Conservation (phyloP, 2,329 filamentous ascomycete genomes). For the Ceratocystis eucalypticola region DNA sequence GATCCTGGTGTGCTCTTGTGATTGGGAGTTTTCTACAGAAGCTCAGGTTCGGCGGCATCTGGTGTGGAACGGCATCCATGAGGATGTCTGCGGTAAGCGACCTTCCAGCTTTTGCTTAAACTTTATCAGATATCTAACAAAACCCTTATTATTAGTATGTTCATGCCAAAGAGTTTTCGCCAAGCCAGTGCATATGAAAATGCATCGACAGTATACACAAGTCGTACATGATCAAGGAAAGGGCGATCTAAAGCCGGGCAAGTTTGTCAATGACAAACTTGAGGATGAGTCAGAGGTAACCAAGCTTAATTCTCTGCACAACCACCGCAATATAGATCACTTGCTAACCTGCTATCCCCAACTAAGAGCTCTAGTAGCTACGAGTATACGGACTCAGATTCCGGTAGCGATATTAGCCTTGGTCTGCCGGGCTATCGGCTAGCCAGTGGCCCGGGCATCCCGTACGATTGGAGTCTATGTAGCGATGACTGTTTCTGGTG, state of each 20-base stretch:
- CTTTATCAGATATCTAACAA: neutral
- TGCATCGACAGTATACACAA: neutral
- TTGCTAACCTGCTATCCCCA: neutral
- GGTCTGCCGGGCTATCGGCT: too few relatives aligned
- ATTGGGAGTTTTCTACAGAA: neutral
- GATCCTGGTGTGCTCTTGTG: neutral
- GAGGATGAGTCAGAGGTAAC: too few relatives aligned
- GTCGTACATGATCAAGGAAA: neutral
- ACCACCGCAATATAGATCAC: too few relatives aligned
- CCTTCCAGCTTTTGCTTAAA: neutral
- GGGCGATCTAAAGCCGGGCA: neutral
- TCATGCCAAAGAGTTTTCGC: neutral
- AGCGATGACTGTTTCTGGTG: constrained; percentile 2
- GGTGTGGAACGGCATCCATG: neutral
- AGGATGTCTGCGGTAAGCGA: neutral
- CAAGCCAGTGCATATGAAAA: neutral
- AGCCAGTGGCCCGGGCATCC: neutral
- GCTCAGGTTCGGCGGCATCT: neutral
- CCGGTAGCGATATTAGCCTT: too few relatives aligned
- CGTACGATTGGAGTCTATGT: constrained; percentile 3
- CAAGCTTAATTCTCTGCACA: too few relatives aligned
- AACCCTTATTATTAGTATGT: neutral
- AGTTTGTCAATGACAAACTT: neutral
- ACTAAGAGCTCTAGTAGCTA: neutral
- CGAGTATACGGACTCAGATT: neutral